Conservation (phyloP, 2,329 filamentous ascomycete species). For the Ilyonectria destructans region DNA sequence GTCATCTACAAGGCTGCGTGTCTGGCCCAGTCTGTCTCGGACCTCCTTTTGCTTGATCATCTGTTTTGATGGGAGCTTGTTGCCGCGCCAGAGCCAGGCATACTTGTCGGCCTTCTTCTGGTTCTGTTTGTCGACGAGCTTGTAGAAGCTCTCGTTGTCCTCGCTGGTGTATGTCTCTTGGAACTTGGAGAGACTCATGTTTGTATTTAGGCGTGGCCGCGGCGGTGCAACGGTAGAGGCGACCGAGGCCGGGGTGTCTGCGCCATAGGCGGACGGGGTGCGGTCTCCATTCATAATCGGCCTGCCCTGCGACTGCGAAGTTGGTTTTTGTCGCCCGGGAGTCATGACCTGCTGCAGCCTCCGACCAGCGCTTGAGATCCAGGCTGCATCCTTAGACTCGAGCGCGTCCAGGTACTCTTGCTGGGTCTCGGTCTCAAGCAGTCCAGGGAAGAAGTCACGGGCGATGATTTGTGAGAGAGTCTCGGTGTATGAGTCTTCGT, state of each 20-base stretch:
- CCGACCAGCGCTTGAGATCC: conserved; percentile 87
- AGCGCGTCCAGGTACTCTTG: conserved; percentile 94
- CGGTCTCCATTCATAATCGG: conserved; percentile 55
- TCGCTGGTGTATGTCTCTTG: conserved; percentile 97
- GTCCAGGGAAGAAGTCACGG: conserved; percentile 95
- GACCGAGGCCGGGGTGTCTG: conserved; percentile 81
- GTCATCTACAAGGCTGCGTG: conserved; percentile 67
- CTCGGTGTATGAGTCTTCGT: conserved; percentile 94
- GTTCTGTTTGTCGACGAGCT: conserved; percentile 92
- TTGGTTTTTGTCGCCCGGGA: conserved; percentile 69
- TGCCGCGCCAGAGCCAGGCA: conserved; percentile 89
- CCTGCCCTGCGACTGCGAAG: conserved; percentile 39
- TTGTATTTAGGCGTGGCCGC: conserved; percentile 75
- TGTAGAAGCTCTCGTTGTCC: conserved; percentile 98
- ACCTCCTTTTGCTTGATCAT: conserved; percentile 79
- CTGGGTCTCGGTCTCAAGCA: conserved; percentile 88
- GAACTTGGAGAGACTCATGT: conserved; percentile 87
- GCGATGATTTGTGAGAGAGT: conserved; percentile 95
- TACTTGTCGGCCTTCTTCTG: conserved; percentile 87
- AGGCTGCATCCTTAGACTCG: conserved; percentile 86
- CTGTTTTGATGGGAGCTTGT: conserved; percentile 88
- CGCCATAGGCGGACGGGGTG: conserved; percentile 78
- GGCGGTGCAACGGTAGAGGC: conserved; percentile 57
- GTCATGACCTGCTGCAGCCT: conserved; percentile 87
- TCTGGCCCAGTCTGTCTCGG: conserved; percentile 67